Conservation (phyloP, 495 filamentous ascomycete genomes). For the Penicillium herquei region DNA sequence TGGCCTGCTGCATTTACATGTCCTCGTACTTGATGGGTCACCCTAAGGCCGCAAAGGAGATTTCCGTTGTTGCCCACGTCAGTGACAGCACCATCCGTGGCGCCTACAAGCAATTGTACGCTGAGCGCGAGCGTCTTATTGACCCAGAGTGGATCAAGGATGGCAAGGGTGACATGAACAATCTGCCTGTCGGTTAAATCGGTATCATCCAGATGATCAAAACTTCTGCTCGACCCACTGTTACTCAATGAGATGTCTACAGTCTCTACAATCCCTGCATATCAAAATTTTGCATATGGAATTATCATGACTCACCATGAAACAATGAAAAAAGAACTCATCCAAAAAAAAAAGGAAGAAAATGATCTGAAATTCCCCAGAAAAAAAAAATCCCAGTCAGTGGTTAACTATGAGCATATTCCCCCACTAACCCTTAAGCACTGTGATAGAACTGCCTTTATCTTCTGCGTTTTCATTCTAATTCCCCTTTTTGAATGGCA, state of each 20-base stretch:
- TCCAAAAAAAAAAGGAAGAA: too few species aligned
- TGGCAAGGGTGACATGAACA: slow-evolving; percentile 64
- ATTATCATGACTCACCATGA: not conserved
- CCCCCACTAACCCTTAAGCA: too few species aligned
- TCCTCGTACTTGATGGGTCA: slow-evolving; percentile 79
- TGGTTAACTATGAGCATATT: too few species aligned
- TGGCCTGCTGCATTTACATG: slow-evolving; percentile 95
- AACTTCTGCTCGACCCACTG: not conserved
- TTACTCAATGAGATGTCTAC: not conserved
- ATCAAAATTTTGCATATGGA: too few species aligned
- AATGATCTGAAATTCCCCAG: too few species aligned
- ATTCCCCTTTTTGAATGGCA: too few species aligned
- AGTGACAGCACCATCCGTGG: slow-evolving; percentile 95
- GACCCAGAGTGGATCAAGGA: slow-evolving; percentile 70
- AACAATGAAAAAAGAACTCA: not conserved
- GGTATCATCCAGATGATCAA: not conserved
- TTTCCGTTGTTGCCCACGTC: slow-evolving; percentile 75
- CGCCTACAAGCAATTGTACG: slow-evolving; percentile 85
- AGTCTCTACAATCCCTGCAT: too few species aligned
- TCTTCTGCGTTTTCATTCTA: too few species aligned
- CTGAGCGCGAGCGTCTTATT: slow-evolving; percentile 69
- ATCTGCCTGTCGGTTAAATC: slow-evolving; percentile 58
- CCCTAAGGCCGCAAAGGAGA: slow-evolving; percentile 77
- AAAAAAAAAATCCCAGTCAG: too few species aligned
- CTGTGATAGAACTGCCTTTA: too few species aligned